phyloP scores from a whole-genome alignment of 495 filamentous ascomycete genomes.

The Niebla homalea region DNA sequence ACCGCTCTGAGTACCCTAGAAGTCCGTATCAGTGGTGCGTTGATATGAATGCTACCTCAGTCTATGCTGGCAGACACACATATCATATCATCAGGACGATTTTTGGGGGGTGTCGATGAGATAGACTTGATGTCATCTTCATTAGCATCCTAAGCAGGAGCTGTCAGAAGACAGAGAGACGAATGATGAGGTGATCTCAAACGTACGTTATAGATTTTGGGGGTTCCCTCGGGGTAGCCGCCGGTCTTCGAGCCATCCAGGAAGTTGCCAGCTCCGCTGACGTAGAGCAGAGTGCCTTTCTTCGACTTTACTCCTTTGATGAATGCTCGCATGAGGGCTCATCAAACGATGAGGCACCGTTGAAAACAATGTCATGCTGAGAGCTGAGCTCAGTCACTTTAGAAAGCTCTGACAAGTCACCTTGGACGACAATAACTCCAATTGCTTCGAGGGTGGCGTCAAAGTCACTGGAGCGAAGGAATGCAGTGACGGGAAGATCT shows the following conservation, averaged over 20 bases:
- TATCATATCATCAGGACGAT: not conserved
- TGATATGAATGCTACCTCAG: too few relatives aligned
- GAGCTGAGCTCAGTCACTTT: not conserved
- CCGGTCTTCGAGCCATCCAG: slow-evolving; percentile 1
- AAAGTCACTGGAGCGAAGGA: not conserved
- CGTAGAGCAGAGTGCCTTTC: slow-evolving; percentile 1
- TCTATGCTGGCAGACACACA: too few relatives aligned
- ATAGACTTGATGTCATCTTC: not conserved
- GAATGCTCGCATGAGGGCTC: not conserved
- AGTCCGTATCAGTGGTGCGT: too few relatives aligned
- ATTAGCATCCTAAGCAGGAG: too few relatives aligned
- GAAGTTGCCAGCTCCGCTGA: slow-evolving; percentile 6
- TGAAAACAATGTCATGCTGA: slow-evolving; percentile 1
- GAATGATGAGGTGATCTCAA: too few relatives aligned
- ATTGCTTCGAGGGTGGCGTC: not conserved
- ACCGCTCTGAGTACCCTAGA: not conserved
- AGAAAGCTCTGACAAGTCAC: not conserved
- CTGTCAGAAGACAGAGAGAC: too few relatives aligned
- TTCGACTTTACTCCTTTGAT: not conserved
- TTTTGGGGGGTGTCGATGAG: slow-evolving; percentile 3
- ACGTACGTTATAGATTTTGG: slow-evolving; percentile 1
- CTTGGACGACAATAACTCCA: not conserved
- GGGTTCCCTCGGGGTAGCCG: not conserved
- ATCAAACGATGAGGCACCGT: slow-evolving; percentile 3
- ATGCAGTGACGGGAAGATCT: not conserved